These are phyloP conservation scores for Phellopilus nigrolimitatus DNA, from an alignment of 1,284 basidiomycete species.

Conservation along the genomic window DNA sequence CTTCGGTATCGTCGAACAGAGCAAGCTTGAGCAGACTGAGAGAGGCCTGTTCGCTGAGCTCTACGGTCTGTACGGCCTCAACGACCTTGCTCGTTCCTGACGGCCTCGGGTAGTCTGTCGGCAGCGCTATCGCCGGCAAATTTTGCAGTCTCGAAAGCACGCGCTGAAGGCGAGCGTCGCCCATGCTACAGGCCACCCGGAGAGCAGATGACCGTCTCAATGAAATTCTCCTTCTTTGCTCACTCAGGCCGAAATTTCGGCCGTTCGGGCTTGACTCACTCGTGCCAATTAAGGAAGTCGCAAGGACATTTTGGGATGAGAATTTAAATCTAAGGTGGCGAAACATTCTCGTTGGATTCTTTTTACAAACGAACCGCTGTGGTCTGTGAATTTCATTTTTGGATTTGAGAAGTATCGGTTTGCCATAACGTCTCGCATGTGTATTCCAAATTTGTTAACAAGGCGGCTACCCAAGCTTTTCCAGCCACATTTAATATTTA, in stretches of 20 bases:
- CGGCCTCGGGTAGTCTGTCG: constrained; percentile 94
- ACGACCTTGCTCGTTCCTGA: constrained; percentile 68
- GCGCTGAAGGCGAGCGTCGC: constrained; percentile 40
- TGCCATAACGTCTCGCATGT: too few species aligned
- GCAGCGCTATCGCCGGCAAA: constrained; percentile 87
- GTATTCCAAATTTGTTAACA: too few species aligned
- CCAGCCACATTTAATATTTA: too few species aligned
- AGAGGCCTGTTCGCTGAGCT: constrained; percentile 66
- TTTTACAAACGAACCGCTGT: too few species aligned
- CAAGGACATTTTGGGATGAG: too few species aligned
- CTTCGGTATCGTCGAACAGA: constrained; percentile 58
- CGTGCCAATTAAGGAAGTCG: too few species aligned
- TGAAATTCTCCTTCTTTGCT: neutral
- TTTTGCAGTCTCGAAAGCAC: constrained; percentile 63
- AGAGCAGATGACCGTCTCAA: neutral
- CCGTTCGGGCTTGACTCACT: neutral
- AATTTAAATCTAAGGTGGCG: too few species aligned
- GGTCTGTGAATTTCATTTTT: too few species aligned
- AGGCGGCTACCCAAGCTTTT: too few species aligned
- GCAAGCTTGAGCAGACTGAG: constrained; percentile 72
- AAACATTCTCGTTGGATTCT: too few species aligned
- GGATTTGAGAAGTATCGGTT: too few species aligned
- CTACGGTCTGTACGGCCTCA: constrained; percentile 69
- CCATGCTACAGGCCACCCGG: constrained; percentile 28
- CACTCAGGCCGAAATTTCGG: neutral